These are phyloP conservation scores for Backusella parvicylindrica DNA, from an alignment of 192 early-diverging fungal species.

Conservation along the genomic window DNA sequence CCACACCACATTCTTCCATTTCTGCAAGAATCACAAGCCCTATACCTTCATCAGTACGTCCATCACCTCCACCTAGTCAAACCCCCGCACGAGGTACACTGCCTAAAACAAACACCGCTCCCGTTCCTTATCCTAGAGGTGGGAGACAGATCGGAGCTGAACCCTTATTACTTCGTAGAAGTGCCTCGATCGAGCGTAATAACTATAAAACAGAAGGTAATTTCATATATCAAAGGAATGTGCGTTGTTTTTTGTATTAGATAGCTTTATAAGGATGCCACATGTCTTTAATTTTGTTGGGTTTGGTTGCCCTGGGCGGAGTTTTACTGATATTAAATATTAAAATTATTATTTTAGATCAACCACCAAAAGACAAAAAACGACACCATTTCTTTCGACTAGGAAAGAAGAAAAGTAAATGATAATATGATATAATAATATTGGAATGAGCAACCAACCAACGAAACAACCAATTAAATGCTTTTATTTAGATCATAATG, in stretches of 20 bases:
- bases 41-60: neutral
- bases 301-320: constrained; percentile 1
- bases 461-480: neutral
- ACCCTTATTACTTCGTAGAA: neutral
- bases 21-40: neutral
- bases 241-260: too few species aligned
- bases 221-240: neutral
- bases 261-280: neutral
- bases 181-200: neutral
- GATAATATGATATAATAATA: neutral
- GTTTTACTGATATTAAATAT: neutral
- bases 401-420: constrained; percentile 33
- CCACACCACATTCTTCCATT: neutral
- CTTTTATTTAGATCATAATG: neutral
- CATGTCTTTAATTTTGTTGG: neutral
- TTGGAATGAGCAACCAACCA: too few species aligned
- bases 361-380: constrained; percentile 17
- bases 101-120: constrained; percentile 1
- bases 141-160: constrained; percentile 4
- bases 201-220: neutral
- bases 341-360: constrained; percentile 1
- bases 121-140: constrained; percentile 2
- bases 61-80: neutral
- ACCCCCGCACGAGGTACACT: neutral
- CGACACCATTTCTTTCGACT: constrained; percentile 23